A percentile compares a stretch with the other conserved stretches of the same genome.
phyloP scores from a whole-genome alignment of 768 basidiomycete genomes.

The Pilatotrama ljubarskyi region DNA sequence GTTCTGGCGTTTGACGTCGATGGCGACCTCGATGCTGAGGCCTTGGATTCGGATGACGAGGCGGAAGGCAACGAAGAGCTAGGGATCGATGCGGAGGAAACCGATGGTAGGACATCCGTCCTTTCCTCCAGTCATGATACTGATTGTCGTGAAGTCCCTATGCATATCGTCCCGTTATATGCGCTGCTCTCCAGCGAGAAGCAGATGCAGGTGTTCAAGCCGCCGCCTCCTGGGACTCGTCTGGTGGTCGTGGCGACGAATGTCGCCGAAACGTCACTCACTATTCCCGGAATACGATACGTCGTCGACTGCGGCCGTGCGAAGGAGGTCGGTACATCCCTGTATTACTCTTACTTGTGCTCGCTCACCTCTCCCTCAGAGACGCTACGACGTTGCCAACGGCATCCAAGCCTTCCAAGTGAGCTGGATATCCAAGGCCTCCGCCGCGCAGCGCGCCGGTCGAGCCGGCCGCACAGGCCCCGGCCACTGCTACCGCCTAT shows the following conservation, averaged over 20 bases:
- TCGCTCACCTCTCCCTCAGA: slow-evolving; percentile 42
- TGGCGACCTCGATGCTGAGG: slow-evolving; percentile 68
- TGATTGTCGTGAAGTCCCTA: slow-evolving; percentile 58
- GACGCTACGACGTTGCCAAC: slow-evolving; percentile 76
- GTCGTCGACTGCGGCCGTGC: slow-evolving; percentile 96
- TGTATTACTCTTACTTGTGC: neutral
- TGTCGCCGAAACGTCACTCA: slow-evolving; percentile 95
- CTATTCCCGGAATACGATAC: slow-evolving; percentile 95
- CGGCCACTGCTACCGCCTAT: slow-evolving; percentile 96
- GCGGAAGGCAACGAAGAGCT: slow-evolving; percentile 54
- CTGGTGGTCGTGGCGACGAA: slow-evolving; percentile 96
- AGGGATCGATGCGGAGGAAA: slow-evolving; percentile 62
- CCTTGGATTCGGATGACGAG: slow-evolving; percentile 73
- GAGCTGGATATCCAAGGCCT: slow-evolving; percentile 93
- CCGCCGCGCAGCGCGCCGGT: slow-evolving; percentile 91
- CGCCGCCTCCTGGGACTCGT: slow-evolving; percentile 77
- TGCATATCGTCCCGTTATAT: slow-evolving; percentile 94
- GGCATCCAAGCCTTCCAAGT: slow-evolving; percentile 93
- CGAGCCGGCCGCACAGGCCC: slow-evolving; percentile 97
- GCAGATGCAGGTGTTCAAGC: slow-evolving; percentile 90
- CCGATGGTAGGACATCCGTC: slow-evolving; percentile 50
- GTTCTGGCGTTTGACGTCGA: slow-evolving; percentile 72
- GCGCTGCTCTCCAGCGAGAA: slow-evolving; percentile 90
- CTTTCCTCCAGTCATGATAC: neutral
- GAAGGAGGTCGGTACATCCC: slow-evolving; percentile 67